phyloP scores from a whole-genome alignment of 352 stramenopile genomes.

The Globisporangium parvum region DNA sequence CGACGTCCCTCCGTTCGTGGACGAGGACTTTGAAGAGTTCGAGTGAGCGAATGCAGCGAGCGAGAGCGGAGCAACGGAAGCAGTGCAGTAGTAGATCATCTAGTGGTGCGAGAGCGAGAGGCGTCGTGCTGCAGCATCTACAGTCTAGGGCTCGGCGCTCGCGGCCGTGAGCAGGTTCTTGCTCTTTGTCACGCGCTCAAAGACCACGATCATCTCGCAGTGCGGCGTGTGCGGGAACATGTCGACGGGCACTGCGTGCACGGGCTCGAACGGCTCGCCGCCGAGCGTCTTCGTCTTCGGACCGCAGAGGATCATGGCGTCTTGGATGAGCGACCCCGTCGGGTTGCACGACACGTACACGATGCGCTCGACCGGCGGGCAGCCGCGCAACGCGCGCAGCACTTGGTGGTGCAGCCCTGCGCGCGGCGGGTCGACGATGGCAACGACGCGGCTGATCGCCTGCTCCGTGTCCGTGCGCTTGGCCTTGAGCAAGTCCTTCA shows the following conservation, averaged over 20 bases:
- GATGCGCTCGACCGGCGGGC: slow-evolving; percentile 79
- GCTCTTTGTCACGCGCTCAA: slow-evolving; percentile 76
- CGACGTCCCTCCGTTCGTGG: slow-evolving; percentile 43
- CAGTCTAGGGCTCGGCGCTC: background rate
- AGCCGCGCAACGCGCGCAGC: slow-evolving; percentile 80
- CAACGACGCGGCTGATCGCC: slow-evolving; percentile 81
- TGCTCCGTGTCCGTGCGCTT: slow-evolving; percentile 51
- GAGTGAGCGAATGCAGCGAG: slow-evolving; percentile 20
- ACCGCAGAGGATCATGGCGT: slow-evolving; percentile 87
- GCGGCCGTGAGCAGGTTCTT: background rate
- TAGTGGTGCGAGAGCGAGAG: slow-evolving; percentile 9
- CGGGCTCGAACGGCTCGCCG: slow-evolving; percentile 89
- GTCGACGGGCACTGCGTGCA: slow-evolving; percentile 93
- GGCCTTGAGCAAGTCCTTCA: slow-evolving; percentile 69
- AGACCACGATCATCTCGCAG: slow-evolving; percentile 98
- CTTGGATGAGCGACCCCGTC: slow-evolving; percentile 90
- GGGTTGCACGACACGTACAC: slow-evolving; percentile 99
- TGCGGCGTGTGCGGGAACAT: slow-evolving; percentile 98
- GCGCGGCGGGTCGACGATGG: slow-evolving; percentile 96
- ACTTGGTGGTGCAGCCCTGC: slow-evolving; percentile 93
- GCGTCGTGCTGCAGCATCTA: background rate
- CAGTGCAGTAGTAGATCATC: slow-evolving; percentile 1
- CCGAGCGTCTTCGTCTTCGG: slow-evolving; percentile 91
- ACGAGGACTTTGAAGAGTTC: slow-evolving; percentile 66
- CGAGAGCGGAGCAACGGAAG: slow-evolving; percentile 7